Conservation (phyloP, 192 early-diverging fungal genomes). For the Rhizophagus sp. region DNA sequence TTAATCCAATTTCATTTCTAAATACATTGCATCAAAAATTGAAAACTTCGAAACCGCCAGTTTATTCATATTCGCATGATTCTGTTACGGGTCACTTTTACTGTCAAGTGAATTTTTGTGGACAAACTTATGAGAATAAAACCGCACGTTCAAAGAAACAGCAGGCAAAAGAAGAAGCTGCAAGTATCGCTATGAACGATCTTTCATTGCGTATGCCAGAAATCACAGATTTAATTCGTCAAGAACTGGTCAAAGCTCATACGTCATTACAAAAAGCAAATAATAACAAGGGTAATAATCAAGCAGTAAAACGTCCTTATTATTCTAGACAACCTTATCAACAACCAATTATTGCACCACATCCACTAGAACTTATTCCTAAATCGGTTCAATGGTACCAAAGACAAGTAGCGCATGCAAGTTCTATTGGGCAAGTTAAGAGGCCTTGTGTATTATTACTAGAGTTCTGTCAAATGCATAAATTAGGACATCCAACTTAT, state of each 20-base stretch:
- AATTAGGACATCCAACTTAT: conserved; percentile 17
- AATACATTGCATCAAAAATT: conserved; percentile 26
- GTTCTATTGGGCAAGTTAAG: neutral
- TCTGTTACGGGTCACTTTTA: conserved; percentile 11
- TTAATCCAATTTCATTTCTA: conserved; percentile 24
- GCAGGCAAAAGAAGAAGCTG: conserved; percentile 16
- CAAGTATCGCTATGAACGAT: conserved; percentile 9
- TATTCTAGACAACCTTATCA: neutral
- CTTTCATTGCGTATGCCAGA: neutral
- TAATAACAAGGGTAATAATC: neutral
- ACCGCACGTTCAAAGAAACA: conserved; percentile 23
- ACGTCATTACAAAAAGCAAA: neutral
- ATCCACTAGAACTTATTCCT: conserved; percentile 6
- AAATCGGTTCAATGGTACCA: conserved; percentile 2
- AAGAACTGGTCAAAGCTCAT: neutral
- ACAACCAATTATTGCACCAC: conserved; percentile 3
- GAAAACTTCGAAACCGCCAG: neutral
- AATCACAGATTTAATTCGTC: neutral
- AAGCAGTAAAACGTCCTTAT: neutral
- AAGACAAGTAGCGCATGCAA: neutral
- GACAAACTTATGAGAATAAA: conserved; percentile 7
- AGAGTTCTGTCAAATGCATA: conserved; percentile 26
- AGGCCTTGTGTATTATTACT: conserved; percentile 12
- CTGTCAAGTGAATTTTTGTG: conserved; percentile 13
- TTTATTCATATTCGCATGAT: conserved; percentile 9